Base-by-base conservation (phyloP, 495 filamentous ascomycete genomes). In the Penicillium bialowiezense region DNA sequence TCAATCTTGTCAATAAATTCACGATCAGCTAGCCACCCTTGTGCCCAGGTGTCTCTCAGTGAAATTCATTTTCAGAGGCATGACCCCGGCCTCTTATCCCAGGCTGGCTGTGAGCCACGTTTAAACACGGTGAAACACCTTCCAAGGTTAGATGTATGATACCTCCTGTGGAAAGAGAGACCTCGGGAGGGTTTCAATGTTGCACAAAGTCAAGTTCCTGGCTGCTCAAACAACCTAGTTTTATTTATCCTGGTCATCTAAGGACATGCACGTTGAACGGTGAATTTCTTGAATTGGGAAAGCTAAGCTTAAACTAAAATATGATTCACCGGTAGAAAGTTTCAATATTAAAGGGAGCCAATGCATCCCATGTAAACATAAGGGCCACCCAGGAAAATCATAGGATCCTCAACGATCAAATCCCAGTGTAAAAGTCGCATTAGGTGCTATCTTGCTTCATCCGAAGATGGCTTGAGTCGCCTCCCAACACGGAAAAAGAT, bases 281-380 rank as follows among this genome's bases (percentile, higher is more conserved):
- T 40, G 36, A 40, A 40, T 17, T 4, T 18, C 3, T 48, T 17
- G 26, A 3, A 48, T 48, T 48, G 38, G n/a, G 26, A 10, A 38
- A 48, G 26, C 36, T 48, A 48, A 39, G 26, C 35, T 32, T 32
- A 23, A 40, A 48, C 45, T 48, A 48, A 18, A 39, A 31, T 31
- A 48, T 48, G 35, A 33, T 23, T 40, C 36, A 48, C 45, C 29
- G n/a, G 12, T 40, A 48, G 20, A 48, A n/a, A 39, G 24, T 40
- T 32, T 15, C 23, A 40, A 40, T n/a, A 48, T 48, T 40, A 48
- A 40, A 9, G 35, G 45, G 35, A 40, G 20, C 35, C 17, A 10
- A 39, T 14, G 35, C 36, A 40, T 48, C 45, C 45, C 35, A 38
- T 17, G 14, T 20, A 40, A 48, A 40, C 13, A 32, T 2, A 18